phyloP scores from a whole-genome alignment of 2,329 filamentous ascomycete genomes.

The Alternaria sp. region DNA sequence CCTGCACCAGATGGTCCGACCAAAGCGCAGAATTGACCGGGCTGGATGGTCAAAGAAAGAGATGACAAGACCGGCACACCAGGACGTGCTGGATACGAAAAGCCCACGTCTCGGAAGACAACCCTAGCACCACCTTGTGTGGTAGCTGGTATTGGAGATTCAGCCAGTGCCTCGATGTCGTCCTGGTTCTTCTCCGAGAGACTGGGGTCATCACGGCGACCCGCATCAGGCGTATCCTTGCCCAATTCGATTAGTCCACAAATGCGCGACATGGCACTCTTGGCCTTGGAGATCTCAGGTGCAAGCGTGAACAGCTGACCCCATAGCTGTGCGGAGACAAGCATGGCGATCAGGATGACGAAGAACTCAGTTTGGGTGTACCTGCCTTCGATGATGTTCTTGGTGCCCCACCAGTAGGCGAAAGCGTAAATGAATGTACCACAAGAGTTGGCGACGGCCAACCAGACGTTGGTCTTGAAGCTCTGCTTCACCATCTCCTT shows the following conservation, averaged over 20 bases:
- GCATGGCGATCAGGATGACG: slow-evolving; percentile 73
- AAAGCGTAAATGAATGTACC: slow-evolving; percentile 75
- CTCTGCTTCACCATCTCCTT: slow-evolving; percentile 59
- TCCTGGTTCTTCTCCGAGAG: slow-evolving; percentile 65
- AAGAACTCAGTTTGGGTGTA: slow-evolving; percentile 75
- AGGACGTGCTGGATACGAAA: slow-evolving; percentile 70
- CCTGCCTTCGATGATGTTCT: slow-evolving; percentile 69
- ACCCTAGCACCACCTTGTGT: slow-evolving; percentile 63
- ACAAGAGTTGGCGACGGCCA: slow-evolving; percentile 65
- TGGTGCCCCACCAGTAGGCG: slow-evolving; percentile 81
- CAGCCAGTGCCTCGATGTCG: slow-evolving; percentile 43
- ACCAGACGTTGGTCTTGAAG: slow-evolving; percentile 63
- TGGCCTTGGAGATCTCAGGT: slow-evolving; percentile 74
- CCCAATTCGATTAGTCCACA: slow-evolving; percentile 63
- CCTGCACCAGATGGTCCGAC: slow-evolving; percentile 71
- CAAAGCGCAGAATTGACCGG: slow-evolving; percentile 68
- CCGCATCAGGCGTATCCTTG: slow-evolving; percentile 15
- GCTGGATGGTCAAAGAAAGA: slow-evolving; percentile 63
- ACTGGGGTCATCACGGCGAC: slow-evolving; percentile 83
- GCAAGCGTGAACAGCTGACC: slow-evolving; percentile 77
- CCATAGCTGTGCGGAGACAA: slow-evolving; percentile 75
- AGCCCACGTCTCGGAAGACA: slow-evolving; percentile 65
- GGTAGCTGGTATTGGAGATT: slow-evolving; percentile 65
- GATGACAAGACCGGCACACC: slow-evolving; percentile 63
- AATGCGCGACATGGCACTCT: slow-evolving; percentile 75